Evolutionary conservation across 73 alveolate genomes (phyloP).

Genomic region (Paramecium tetraurelia): DNA sequence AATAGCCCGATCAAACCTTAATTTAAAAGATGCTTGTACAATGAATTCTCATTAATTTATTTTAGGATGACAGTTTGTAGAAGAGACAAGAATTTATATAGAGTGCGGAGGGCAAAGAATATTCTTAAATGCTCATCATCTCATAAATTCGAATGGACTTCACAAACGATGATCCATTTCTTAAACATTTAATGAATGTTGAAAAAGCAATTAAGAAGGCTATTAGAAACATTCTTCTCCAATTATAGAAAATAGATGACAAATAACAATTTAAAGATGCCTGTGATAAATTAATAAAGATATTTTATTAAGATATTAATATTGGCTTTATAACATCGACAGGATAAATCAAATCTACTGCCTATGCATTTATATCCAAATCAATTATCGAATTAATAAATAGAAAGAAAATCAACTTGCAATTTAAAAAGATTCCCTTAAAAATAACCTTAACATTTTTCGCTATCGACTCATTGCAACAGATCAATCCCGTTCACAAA

Average conservation of each 20-base stretch:
- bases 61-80: neutral
- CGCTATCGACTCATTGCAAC: neutral
- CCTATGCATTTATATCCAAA: neutral
- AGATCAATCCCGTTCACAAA: neutral
- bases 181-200: conserved; percentile 13
- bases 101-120: neutral
- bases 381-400: neutral
- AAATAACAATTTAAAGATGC: conserved; percentile 12
- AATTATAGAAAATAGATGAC: neutral
- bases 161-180: conserved; percentile 39
- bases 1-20: neutral
- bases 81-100: neutral
- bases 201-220: conserved; percentile 43
- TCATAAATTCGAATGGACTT: conserved; percentile 33
- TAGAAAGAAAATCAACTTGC: conserved; percentile 11
- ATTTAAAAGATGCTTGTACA: conserved; percentile 11
- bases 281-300: conserved; percentile 4
- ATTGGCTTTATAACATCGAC: conserved; percentile 38
- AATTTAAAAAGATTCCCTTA: conserved; percentile 27
- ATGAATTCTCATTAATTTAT: neutral
- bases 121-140: neutral
- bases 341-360: conserved; percentile 43
- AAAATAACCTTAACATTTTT: conserved; percentile 26
- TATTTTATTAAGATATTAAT: conserved; percentile 27
- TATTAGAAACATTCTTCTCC: neutral